Evolutionary conservation across 805 yeast species (phyloP), one percentile per base, ranked within the genome.

Genomic region (Wickerhamomyces ciferrii): DNA sequence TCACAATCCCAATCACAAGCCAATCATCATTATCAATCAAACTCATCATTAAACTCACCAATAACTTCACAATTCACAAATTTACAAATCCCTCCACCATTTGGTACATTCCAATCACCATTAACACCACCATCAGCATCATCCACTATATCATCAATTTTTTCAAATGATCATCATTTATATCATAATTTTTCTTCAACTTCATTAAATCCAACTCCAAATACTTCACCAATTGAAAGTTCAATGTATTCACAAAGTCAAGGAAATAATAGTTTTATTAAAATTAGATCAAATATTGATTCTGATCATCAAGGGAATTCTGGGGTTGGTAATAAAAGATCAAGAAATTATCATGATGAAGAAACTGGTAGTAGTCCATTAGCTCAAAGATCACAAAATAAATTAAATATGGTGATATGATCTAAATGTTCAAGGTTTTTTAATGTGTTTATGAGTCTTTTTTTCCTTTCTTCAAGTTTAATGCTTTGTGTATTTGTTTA

Each of bases 111-210:
- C 59, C 17, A 43, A 49, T 14, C 42, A 53, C 35, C 48, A 54
- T 42, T 60, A 39, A 65, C 69, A 9, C 68, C 69, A 17, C 68
- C 68, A 13, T 60, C 68, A 11, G 54, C 65, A 13, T 60, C 66
- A 5, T 51, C 63, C n/a, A 53, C 63, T 1, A 43, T 55, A 29
- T 53, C 61, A 1, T 52, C 61, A 3, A 47, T 53, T 3, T 53
- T 53, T 40, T 51, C 55, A 6, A 38, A 41, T 32, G 35, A 32
- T 5, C 35, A 32, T 15, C 52, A 51, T 14, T 48, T 42, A 40
- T 47, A 46, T 5, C 24, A 40, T 27, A 45, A 46, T 32, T 48
- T 48, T 42, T 53, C 56, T n/a, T 29, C 46, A 39, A 43, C 49
- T 23, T 53, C 55, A 1, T 25, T 53, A 5, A 24, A 50, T 4